phyloP scores from a whole-genome alignment of 345 rosid species.

The Populus davidiana region DNA sequence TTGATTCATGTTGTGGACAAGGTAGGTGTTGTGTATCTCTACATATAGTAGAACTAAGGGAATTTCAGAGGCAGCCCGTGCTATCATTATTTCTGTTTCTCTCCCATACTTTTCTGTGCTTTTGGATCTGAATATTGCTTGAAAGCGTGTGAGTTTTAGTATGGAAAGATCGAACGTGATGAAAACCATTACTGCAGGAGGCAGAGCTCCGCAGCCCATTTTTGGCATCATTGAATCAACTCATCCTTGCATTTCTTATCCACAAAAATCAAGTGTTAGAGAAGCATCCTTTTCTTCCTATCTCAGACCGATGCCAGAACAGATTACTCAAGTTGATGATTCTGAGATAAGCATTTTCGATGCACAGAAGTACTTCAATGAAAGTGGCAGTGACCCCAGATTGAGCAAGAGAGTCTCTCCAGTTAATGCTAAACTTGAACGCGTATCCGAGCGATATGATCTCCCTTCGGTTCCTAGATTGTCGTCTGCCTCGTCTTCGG shows the following conservation, averaged over 20 bases:
- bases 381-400: constrained; percentile 25
- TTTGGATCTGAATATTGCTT: neutral
- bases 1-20: neutral
- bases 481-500: constrained; percentile 53
- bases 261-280: constrained; percentile 1
- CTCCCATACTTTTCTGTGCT: neutral
- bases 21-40: neutral
- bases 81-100: neutral
- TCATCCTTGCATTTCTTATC: constrained; percentile 9
- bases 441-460: constrained; percentile 23
- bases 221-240: constrained; percentile 3
- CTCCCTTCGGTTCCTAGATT: constrained; percentile 36
- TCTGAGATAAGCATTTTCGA: constrained; percentile 68
- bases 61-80: neutral
- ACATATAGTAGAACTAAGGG: neutral
- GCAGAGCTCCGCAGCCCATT: neutral
- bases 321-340: constrained; percentile 35
- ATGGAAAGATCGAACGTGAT: constrained; percentile 18
- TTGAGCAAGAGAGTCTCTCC: constrained; percentile 39
- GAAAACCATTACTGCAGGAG: constrained; percentile 6
- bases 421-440: constrained; percentile 22
- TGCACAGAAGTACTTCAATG: constrained; percentile 66
- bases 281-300: constrained; percentile 21
- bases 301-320: constrained; percentile 15
- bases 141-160: neutral